These are phyloP conservation scores for Metschnikowia aberdeeniae DNA, from an alignment of 805 yeast genomes.

Conservation along the genomic window DNA sequence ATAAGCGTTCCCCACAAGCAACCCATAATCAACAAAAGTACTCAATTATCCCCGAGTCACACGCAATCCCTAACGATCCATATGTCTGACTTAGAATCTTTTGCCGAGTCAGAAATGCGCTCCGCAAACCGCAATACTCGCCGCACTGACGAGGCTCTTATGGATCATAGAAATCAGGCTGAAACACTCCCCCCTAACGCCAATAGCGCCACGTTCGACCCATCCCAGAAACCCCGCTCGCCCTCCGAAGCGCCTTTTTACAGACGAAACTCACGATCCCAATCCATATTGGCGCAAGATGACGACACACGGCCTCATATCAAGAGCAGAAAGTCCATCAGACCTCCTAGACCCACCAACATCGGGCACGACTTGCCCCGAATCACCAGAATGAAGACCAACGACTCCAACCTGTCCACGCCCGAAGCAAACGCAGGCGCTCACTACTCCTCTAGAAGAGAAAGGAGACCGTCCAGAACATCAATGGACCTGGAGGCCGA, in stretches of 20 bases:
- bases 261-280: slow-evolving; percentile 29
- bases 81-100: slow-evolving; percentile 42
- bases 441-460: slow-evolving; percentile 18
- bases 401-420: slow-evolving; percentile 14
- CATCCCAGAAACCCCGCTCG: not conserved
- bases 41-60: not conserved
- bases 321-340: slow-evolving; percentile 7
- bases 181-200: slow-evolving; percentile 25
- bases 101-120: slow-evolving; percentile 23
- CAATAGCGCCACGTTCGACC: not conserved
- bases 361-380: slow-evolving; percentile 25
- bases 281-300: slow-evolving; percentile 41
- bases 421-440: slow-evolving; percentile 14
- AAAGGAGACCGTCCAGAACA: slow-evolving; percentile 33
- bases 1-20: not conserved
- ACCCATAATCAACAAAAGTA: not conserved
- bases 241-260: slow-evolving; percentile 18
- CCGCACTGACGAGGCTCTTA: slow-evolving; percentile 30
- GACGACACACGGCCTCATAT: slow-evolving; percentile 10
- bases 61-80: not conserved
- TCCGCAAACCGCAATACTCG: slow-evolving; percentile 15
- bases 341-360: slow-evolving; percentile 16
- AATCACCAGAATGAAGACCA: slow-evolving; percentile 22
- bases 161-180: slow-evolving; percentile 40
- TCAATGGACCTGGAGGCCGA: slow-evolving; percentile 60